Percentiles rank a stretch among this genome's conserved stretches.
These are phyloP conservation scores for Epichloe uncinata DNA, from an alignment of 2,329 filamentous ascomycete genomes.

Conservation along the genomic window DNA sequence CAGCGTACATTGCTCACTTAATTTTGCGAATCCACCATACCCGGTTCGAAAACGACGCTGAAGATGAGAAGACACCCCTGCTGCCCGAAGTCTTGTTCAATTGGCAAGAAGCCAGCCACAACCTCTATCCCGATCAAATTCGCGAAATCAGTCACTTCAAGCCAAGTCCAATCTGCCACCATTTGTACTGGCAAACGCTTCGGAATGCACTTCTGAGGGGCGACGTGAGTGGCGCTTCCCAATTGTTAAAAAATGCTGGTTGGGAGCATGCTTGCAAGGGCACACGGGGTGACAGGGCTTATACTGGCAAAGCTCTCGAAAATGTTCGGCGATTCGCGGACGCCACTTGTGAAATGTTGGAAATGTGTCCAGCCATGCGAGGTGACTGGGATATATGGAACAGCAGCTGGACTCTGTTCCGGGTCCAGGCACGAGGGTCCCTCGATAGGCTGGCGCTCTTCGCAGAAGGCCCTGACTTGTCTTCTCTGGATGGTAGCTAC, in stretches of 20 bases:
- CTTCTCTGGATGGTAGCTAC: conserved; percentile 19
- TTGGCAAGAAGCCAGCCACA: conserved; percentile 69
- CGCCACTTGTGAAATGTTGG: conserved; percentile 54
- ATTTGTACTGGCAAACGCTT: conserved; percentile 76
- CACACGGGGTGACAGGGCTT: conserved; percentile 50
- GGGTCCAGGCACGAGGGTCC: conserved; percentile 57
- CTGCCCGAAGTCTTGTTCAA: conserved; percentile 68
- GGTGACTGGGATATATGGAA: conserved; percentile 74
- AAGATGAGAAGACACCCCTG: conserved; percentile 32
- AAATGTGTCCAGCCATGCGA: conserved; percentile 55
- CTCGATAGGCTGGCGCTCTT: conserved; percentile 61
- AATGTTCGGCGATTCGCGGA: conserved; percentile 63
- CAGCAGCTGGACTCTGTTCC: conserved; percentile 72
- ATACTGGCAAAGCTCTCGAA: conserved; percentile 61
- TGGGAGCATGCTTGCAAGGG: conserved; percentile 66
- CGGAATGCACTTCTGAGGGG: conserved; percentile 63
- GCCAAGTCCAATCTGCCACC: conserved; percentile 63
- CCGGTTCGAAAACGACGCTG: conserved; percentile 26
- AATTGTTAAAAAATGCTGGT: conserved; percentile 58
- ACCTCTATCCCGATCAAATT: conserved; percentile 55
- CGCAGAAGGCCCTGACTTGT: conserved; percentile 57
- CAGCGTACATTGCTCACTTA: conserved; percentile 64
- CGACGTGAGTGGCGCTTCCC: conserved; percentile 51
- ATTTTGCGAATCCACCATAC: conserved; percentile 68
- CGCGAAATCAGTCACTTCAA: conserved; percentile 47